These are phyloP conservation scores for Saussurea involucrata DNA, from an alignment of 129 eudicot genomes.

Conservation along the genomic window DNA sequence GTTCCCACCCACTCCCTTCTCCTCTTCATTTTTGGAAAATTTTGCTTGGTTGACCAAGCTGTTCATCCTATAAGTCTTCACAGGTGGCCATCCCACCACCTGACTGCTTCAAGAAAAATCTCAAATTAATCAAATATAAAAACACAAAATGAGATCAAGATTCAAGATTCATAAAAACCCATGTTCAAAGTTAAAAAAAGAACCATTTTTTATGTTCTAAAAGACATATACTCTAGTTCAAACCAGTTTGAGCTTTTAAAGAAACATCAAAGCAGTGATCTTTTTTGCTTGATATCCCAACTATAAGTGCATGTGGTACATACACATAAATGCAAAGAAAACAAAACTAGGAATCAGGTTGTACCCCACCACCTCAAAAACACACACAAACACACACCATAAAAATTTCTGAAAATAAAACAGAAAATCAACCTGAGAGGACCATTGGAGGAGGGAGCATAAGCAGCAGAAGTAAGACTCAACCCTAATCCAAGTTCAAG, in stretches of 20 bases:
- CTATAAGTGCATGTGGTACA: constrained; percentile 18
- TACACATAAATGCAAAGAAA: constrained; percentile 19
- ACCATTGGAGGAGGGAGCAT: constrained; percentile 28
- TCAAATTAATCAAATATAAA: background rate
- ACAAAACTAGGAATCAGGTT: constrained; percentile 20
- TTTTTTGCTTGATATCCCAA: constrained; percentile 12
- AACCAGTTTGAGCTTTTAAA: background rate
- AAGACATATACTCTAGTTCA: constrained; percentile 1
- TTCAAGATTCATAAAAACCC: background rate
- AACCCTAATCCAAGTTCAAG: constrained; percentile 81
- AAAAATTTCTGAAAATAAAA: background rate
- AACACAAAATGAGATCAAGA: background rate
- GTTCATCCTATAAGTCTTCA: constrained; percentile 91
- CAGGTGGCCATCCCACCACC: constrained; percentile 99
- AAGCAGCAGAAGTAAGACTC: constrained; percentile 48
- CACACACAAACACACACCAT: background rate
- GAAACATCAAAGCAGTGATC: constrained; percentile 11
- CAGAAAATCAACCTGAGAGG: constrained; percentile 12
- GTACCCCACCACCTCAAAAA: constrained; percentile 5
- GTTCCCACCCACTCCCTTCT: constrained; percentile 50
- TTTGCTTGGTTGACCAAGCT: constrained; percentile 86
- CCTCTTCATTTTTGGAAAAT: constrained; percentile 51
- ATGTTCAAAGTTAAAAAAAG: background rate
- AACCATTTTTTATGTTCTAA: background rate
- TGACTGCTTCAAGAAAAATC: constrained; percentile 54